A percentile compares a stretch with the other conserved stretches of the same genome.
These are phyloP conservation scores for Lactuca saligna DNA, from an alignment of 129 eudicot species.

Conservation along the genomic window DNA sequence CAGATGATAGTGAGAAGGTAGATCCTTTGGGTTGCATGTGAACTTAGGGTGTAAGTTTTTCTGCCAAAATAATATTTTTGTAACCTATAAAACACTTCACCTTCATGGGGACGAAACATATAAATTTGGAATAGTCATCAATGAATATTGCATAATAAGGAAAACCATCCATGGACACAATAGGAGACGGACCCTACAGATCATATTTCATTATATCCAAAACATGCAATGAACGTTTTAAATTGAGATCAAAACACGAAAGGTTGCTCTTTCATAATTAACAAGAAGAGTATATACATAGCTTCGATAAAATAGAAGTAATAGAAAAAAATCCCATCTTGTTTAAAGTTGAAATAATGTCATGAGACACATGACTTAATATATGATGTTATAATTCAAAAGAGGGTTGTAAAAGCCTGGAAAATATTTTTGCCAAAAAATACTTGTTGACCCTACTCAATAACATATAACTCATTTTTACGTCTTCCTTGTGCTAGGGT, in stretches of 20 bases:
- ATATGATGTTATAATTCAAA: background rate
- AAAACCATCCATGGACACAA: no score
- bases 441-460: background rate
- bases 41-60: no score
- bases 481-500: background rate
- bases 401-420: background rate
- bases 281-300: background rate
- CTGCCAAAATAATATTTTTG: no score
- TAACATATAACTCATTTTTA: background rate
- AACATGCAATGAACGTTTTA: background rate
- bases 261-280: background rate
- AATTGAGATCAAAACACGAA: background rate
- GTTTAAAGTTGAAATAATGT: slow-evolving; percentile 9
- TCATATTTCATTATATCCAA: slow-evolving; percentile 5
- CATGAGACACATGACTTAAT: slow-evolving; percentile 15
- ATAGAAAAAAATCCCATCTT: background rate
- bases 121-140: no score
- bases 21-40: no score
- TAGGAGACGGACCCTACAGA: background rate
- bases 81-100: no score
- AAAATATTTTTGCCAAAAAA: background rate
- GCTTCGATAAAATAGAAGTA: background rate
- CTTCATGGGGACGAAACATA: no score
- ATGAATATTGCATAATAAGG: no score
- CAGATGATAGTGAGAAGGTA: no score